These are phyloP conservation scores for Monosporascus sp. DNA, from an alignment of 2,329 filamentous ascomycete genomes.

Conservation along the genomic window DNA sequence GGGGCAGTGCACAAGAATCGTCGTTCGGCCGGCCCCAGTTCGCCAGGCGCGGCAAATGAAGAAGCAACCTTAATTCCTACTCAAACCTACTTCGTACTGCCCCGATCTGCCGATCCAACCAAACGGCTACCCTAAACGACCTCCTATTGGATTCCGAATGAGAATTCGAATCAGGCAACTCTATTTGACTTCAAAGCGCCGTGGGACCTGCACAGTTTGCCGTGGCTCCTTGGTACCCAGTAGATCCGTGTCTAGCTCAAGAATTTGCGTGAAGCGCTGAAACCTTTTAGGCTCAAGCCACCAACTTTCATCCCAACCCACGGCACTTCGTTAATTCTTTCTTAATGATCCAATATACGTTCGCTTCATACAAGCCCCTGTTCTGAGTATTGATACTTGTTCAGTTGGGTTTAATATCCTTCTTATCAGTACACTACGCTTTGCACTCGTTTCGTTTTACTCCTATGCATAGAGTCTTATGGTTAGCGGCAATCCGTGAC, in stretches of 20 bases:
- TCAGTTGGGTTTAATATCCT: no score
- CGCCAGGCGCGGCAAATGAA: not conserved
- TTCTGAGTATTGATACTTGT: no score
- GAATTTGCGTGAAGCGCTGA: not conserved
- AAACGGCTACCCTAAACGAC: no score
- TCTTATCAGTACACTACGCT: not conserved
- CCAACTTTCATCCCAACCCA: not conserved
- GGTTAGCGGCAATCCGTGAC: not conserved
- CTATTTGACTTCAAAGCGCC: not conserved
- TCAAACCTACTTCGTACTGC: no score
- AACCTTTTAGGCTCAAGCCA: not conserved
- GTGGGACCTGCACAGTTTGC: not conserved
- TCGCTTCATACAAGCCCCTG: not conserved
- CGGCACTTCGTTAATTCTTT: not conserved
- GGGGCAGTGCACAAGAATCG: not conserved
- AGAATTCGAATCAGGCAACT: not conserved
- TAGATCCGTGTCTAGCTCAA: not conserved
- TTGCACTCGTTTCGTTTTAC: not conserved
- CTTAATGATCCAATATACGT: not conserved
- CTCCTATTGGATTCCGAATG: no score
- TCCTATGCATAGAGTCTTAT: not conserved
- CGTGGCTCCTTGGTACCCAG: not conserved
- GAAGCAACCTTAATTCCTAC: no score
- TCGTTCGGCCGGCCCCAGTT: not conserved
- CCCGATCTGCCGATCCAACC: no score